phyloP scores from a whole-genome alignment of 2,329 filamentous ascomycete genomes.

The Pseudomassariella vexata region DNA sequence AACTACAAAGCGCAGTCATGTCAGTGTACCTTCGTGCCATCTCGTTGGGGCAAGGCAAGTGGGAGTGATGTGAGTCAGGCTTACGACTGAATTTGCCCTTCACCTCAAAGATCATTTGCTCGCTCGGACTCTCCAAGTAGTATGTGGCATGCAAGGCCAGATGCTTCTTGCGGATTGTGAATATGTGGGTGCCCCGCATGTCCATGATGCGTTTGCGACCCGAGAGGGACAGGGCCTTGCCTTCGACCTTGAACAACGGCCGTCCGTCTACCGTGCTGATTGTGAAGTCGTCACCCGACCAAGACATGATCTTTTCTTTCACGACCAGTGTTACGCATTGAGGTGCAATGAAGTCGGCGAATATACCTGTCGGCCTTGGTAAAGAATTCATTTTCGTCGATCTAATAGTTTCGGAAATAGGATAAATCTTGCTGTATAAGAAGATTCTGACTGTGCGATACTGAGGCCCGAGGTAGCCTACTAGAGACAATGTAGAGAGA shows the following conservation, averaged over 20 bases:
- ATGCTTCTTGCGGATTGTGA: conserved; percentile 50
- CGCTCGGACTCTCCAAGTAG: conserved; percentile 37
- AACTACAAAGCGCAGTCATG: conserved; percentile 28
- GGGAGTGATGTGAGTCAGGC: conserved; percentile 11
- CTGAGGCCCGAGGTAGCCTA: too few species aligned
- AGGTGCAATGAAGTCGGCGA: conserved; percentile 29
- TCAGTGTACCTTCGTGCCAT: conserved; percentile 3
- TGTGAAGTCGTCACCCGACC: conserved; percentile 59
- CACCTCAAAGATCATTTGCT: conserved; percentile 46
- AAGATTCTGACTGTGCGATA: too few species aligned
- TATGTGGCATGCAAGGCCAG: conserved; percentile 46
- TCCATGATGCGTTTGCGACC: conserved; percentile 46
- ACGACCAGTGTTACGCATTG: conserved; percentile 46
- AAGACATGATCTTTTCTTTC: conserved; percentile 55
- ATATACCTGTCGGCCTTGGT: conserved; percentile 23
- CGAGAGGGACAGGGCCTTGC: neutral
- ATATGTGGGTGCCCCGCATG: conserved; percentile 46
- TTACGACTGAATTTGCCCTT: conserved; percentile 48
- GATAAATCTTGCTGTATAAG: too few species aligned
- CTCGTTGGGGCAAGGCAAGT: too few species aligned
- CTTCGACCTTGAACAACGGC: conserved; percentile 28
- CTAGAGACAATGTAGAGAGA: too few species aligned
- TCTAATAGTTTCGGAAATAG: too few species aligned
- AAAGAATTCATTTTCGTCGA: neutral
- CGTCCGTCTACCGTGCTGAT: conserved; percentile 50